These are phyloP conservation scores for Metschnikowia continentalis DNA, from an alignment of 805 yeast species.

Conservation along the genomic window DNA sequence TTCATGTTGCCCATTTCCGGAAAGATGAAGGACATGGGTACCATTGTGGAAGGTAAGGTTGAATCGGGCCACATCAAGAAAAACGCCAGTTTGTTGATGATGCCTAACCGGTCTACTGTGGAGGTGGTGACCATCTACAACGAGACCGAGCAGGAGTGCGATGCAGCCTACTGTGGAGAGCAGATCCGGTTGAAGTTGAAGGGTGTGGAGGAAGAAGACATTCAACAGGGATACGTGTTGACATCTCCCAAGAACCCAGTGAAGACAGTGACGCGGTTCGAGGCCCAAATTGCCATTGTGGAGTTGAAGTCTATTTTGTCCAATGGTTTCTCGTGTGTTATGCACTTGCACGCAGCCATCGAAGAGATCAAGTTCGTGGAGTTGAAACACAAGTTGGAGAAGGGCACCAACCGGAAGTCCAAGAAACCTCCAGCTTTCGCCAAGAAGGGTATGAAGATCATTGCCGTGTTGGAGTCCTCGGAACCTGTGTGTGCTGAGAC, in stretches of 20 bases:
- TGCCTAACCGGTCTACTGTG: constrained; percentile 86
- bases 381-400: constrained; percentile 88
- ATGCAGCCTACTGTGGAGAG: constrained; percentile 89
- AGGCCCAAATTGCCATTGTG: constrained; percentile 95
- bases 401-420: constrained; percentile 93
- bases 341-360: constrained; percentile 98
- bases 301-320: constrained; percentile 93
- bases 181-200: constrained; percentile 90
- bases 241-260: constrained; percentile 86
- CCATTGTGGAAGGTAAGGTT: constrained; percentile 96
- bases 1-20: constrained; percentile 95
- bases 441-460: constrained; percentile 96
- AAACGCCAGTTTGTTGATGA: constrained; percentile 67
- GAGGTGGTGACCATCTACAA: constrained; percentile 87
- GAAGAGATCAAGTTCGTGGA: constrained; percentile 86
- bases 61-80: constrained; percentile 92
- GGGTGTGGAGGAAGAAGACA: constrained; percentile 97
- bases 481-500: constrained; percentile 94
- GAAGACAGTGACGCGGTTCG: constrained; percentile 83
- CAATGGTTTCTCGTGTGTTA: constrained; percentile 94
- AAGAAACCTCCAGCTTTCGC: constrained; percentile 98
- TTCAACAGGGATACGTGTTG: constrained; percentile 85
- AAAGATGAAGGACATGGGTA: constrained; percentile 95
- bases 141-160: constrained; percentile 94
- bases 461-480: constrained; percentile 81